Evolutionary conservation across 1,284 basidiomycete genomes (phyloP), one percentile per base, ranked within the genome.

Genomic region (Ustilago loliicola): DNA sequence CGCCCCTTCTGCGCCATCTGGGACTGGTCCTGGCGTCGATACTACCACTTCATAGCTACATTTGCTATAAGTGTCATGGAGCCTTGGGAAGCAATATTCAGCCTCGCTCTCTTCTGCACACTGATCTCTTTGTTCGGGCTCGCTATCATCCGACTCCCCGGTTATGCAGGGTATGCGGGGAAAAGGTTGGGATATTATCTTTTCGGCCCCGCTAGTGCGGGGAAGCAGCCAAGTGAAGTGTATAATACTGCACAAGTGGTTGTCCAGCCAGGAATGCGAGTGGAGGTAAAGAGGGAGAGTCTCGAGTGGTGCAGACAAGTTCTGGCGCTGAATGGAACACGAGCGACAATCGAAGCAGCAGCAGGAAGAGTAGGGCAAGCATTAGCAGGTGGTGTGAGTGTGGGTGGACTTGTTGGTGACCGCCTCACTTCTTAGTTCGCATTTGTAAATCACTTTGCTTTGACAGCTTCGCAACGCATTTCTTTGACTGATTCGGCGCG

Each of bases 1-100:
- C 38, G 30, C 19, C 32, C 40, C 9, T 5, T 50, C 25, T n/a
- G 40, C 2, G 1, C 11, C 4, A 13, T 32, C 2, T 56, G 32
- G n/a, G 68, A 71, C 25, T 11, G 0, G 1, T 2, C 13, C 23
- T 74, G 72, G 72, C 40, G 50, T 1, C 7, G 2, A 6, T 61
- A 51, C 47, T 42, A 58, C 21, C n/a, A 29, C 19, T 17, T 66
- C 25, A 55, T 58, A 48, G 25, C 62, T 13, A 69, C 66, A 0
- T 58, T 32, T 15, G 72, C 40, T 2, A 30, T 68, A 1, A 40
- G 29, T n/a, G 62, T 62, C 23, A 64, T 74, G 62, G 53, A 66
- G 13, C 57, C 72, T 17, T 74, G 66, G 61, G 72, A 74, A 42
- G 58, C 34, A 6, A 0, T 59, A 3, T 56, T 73, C 23, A 60